Base-by-base conservation (phyloP, 2,329 filamentous ascomycete genomes). In the Penicillium capsulatum region DNA sequence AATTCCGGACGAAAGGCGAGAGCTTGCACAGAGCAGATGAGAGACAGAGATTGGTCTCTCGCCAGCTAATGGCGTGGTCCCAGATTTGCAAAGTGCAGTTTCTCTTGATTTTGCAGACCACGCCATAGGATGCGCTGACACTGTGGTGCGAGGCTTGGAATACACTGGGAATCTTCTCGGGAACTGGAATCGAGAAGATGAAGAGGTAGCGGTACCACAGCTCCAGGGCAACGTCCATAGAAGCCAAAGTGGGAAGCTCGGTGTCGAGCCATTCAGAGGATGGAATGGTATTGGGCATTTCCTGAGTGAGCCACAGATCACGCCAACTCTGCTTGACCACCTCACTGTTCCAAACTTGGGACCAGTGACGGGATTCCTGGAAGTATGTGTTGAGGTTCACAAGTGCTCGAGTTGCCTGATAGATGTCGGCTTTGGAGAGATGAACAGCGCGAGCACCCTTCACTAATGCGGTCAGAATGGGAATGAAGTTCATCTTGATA, bases 131-230 rank as follows among this genome's bases (percentile, higher is more conserved):
- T 4, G 75, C 76, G 38, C 75, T 76, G 29, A 79, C 76, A 43
- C 75, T 77, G 59, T 81, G 78, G 51, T 81, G 78, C 2, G 78
- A 80, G 19, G 76, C 76, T 57, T 81, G 78, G 56, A 80, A 81
- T 3, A 81, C 75, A n/a, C 68, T 69, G 0, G 78, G 78, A 17
- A 76, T 71, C 43, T 73, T 69, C 31, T 77, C 73, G 0, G 75
- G 75, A 4, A 78, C 72, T 2, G 71, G 73, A 15, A 79, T 73
- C 0, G 75, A 76, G 58, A 77, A 79, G 42, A 79, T 76, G 61
- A 79, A 74, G 20, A 71, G 63, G 29, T 68, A 68, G n/a, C 65
- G 59, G 41, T 60, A 64, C 65, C 65, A 68, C 5, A 68, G 53
- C 36, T 67, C 63, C 29, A 68, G 34, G 3, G 65, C 64, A 22